These are phyloP conservation scores for Mucor circinelloides DNA, from an alignment of 371 early-diverging fungal genomes.

Conservation along the genomic window DNA sequence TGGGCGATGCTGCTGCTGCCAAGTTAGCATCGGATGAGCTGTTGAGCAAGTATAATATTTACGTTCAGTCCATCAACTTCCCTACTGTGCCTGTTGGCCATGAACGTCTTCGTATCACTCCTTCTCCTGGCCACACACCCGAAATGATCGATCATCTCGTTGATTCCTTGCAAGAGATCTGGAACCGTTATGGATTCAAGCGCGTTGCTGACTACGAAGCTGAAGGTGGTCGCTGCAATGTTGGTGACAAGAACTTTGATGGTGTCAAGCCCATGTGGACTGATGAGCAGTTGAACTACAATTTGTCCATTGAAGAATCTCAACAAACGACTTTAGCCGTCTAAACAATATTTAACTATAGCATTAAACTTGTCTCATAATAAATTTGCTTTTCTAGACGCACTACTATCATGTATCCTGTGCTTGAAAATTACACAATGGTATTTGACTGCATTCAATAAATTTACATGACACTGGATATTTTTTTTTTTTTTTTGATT, in stretches of 20 bases:
- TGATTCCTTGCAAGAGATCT: slow-evolving; percentile 82
- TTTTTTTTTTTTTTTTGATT: background rate
- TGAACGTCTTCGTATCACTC: slow-evolving; percentile 97
- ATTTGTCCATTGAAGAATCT: background rate
- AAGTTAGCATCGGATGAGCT: slow-evolving; percentile 93
- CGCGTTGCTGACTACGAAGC: slow-evolving; percentile 83
- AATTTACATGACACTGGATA: too few species aligned
- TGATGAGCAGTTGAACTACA: slow-evolving; percentile 53
- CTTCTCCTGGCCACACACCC: slow-evolving; percentile 90
- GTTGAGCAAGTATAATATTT: slow-evolving; percentile 86
- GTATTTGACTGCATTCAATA: background rate
- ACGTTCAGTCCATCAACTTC: slow-evolving; percentile 97
- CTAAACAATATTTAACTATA: slow-evolving; percentile 16
- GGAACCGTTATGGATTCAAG: slow-evolving; percentile 85
- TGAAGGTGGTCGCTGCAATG: slow-evolving; percentile 89
- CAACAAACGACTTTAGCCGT: background rate
- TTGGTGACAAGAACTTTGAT: slow-evolving; percentile 57
- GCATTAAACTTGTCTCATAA: background rate
- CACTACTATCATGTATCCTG: too few species aligned
- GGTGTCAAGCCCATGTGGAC: slow-evolving; percentile 65
- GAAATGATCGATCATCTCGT: slow-evolving; percentile 85
- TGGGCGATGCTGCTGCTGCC: slow-evolving; percentile 94
- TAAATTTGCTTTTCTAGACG: background rate
- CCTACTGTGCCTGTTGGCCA: slow-evolving; percentile 96
- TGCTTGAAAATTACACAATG: too few species aligned